phyloP scores from a whole-genome alignment of 257 asterid species.

The Lantana camara region DNA sequence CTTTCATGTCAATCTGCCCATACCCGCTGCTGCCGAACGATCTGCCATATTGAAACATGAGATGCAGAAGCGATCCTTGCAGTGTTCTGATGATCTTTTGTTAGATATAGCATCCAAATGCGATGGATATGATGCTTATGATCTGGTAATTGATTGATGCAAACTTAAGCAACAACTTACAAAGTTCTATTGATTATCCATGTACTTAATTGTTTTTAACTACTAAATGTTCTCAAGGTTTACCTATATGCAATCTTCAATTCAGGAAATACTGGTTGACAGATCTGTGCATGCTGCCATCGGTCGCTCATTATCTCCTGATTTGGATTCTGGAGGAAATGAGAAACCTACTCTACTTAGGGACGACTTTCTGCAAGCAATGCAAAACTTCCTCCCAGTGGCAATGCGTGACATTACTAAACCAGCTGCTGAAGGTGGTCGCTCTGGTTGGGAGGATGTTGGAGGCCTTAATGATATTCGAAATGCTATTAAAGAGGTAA shows the following conservation, averaged over 20 bases:
- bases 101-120: conserved; percentile 83
- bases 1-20: conserved; percentile 86
- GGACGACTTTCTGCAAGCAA: conserved; percentile 80
- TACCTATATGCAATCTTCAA: conserved; percentile 17
- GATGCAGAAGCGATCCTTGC: conserved; percentile 81
- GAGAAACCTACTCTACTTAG: conserved; percentile 55
- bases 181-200: conserved; percentile 17
- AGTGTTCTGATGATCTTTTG: conserved; percentile 67
- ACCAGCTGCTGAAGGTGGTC: conserved; percentile 77
- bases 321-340: conserved; percentile 38
- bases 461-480: conserved; percentile 93
- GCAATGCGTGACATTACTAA: conserved; percentile 94
- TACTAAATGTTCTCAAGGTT: conserved; percentile 8
- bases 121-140: conserved; percentile 99
- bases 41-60: conserved; percentile 77
- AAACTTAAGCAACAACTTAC: conserved; percentile 18
- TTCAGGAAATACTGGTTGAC: conserved; percentile 89
- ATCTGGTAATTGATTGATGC: conserved; percentile 58
- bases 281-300: conserved; percentile 90
- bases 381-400: conserved; percentile 93
- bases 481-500: conserved; percentile 80
- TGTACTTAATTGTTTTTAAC: conserved; percentile 11
- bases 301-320: conserved; percentile 66
- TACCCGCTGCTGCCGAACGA: conserved; percentile 93
- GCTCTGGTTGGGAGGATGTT: conserved; percentile 96